These are phyloP conservation scores for Tolypocladium capitatum DNA, from an alignment of 2,329 filamentous ascomycete species.

Conservation along the genomic window DNA sequence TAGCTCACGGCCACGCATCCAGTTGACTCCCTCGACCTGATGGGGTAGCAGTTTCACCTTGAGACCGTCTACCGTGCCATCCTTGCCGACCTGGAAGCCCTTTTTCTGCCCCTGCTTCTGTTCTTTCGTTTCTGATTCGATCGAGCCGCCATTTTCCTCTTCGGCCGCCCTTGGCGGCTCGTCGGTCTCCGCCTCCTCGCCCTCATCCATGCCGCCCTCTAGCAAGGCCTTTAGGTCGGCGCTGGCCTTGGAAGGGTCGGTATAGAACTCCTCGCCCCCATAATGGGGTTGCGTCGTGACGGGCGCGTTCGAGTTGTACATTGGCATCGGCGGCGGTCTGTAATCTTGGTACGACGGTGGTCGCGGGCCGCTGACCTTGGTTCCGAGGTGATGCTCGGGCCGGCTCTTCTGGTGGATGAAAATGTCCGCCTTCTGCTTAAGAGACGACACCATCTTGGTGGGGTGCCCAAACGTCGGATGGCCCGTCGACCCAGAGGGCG, in stretches of 20 bases:
- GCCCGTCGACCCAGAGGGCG: conserved; percentile 8
- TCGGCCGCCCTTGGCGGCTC: conserved; percentile 8
- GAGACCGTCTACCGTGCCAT: conserved; percentile 57
- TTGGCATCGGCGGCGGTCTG: conserved; percentile 30
- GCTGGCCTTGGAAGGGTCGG: conserved; percentile 57
- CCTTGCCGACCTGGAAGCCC: conserved; percentile 20
- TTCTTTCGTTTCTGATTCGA: conserved; percentile 10
- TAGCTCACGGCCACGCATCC: conserved; percentile 90
- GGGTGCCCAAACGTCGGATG: conserved; percentile 23
- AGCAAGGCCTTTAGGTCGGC: conserved; percentile 71
- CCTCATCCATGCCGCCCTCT: conserved; percentile 68
- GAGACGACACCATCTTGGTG: conserved; percentile 31
- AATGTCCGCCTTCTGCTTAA: conserved; percentile 41
- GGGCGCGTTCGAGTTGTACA: conserved; percentile 31
- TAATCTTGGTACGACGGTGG: conserved; percentile 33
- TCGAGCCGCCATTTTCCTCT: conserved; percentile 2
- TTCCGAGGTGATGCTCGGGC: conserved; percentile 43
- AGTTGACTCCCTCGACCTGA: conserved; percentile 84
- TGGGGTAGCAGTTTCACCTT: conserved; percentile 83
- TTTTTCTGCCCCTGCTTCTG: conserved; percentile 11
- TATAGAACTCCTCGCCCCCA: conserved; percentile 44
- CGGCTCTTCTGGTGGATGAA: conserved; percentile 42
- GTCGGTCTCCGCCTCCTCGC: conserved; percentile 41
- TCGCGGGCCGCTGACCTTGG: conserved; percentile 32
- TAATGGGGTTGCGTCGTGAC: conserved; percentile 6